These are phyloP conservation scores for Phaffomyces opuntiae DNA, from an alignment of 805 yeast genomes.

Conservation along the genomic window DNA sequence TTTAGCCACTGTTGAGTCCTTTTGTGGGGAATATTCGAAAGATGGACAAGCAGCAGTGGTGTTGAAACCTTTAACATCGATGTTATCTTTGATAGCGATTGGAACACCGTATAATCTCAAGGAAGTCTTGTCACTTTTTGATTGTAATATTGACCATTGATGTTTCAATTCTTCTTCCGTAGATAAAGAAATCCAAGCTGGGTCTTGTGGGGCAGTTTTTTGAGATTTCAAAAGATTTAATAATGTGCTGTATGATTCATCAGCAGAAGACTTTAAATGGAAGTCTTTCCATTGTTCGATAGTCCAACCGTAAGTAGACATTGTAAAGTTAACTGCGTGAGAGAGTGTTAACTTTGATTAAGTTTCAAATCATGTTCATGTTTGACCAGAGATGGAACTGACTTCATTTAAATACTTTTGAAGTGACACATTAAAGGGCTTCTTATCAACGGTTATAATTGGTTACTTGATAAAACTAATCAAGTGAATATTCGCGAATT, in stretches of 20 bases:
- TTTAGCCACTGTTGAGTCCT: conserved; percentile 70
- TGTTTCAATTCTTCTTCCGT: conserved; percentile 52
- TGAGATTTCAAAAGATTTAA: conserved; percentile 40
- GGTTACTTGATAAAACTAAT: background rate
- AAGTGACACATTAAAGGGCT: background rate
- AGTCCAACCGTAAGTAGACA: conserved; percentile 60
- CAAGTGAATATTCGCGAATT: background rate
- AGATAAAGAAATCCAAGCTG: conserved; percentile 89
- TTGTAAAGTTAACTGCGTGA: conserved; percentile 3
- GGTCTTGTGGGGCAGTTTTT: conserved; percentile 44
- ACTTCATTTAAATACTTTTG: background rate
- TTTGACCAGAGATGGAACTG: background rate
- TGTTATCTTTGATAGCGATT: conserved; percentile 89
- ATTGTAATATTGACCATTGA: conserved; percentile 75
- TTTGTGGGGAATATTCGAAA: conserved; percentile 57
- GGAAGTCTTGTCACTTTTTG: conserved; percentile 43
- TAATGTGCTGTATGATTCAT: conserved; percentile 49
- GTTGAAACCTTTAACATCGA: conserved; percentile 71
- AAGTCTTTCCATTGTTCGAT: conserved; percentile 68
- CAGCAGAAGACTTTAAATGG: conserved; percentile 57
- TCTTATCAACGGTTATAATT: background rate
- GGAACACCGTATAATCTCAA: conserved; percentile 91
- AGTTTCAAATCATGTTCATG: background rate
- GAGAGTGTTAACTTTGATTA: background rate
- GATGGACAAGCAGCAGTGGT: conserved; percentile 98